phyloP scores from a whole-genome alignment of 805 yeast species.

The Sugiyamaella qingdaonensis region DNA sequence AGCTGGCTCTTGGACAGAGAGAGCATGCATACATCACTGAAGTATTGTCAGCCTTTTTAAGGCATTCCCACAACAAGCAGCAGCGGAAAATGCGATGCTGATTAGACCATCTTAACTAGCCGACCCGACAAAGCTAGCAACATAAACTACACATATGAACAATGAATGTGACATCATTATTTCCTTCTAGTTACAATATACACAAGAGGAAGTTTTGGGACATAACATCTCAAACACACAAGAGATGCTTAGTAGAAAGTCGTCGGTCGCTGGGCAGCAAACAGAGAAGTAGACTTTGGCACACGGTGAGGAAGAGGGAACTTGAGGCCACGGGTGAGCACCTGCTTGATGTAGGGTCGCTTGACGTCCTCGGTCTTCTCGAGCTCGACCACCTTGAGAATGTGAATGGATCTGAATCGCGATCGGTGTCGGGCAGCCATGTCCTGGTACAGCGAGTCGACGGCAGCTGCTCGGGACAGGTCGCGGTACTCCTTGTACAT shows the following conservation, averaged over 20 bases:
- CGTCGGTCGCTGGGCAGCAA: conserved; percentile 89
- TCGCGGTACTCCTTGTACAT: conserved; percentile 99
- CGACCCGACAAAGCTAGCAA: too few relatives aligned
- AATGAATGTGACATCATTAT: conserved; percentile 4
- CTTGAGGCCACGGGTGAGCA: conserved; percentile 88
- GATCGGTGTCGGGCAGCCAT: conserved; percentile 99
- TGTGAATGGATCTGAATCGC: conserved; percentile 99
- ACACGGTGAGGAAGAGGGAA: conserved; percentile 99
- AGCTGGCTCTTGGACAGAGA: too few relatives aligned
- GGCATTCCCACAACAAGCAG: too few relatives aligned
- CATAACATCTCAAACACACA: conserved; percentile 2
- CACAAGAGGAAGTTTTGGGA: conserved; percentile 3
- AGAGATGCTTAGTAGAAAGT: conserved; percentile 78
- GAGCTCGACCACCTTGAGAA: conserved; percentile 98
- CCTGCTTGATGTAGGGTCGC: conserved; percentile 99
- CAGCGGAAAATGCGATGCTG: too few relatives aligned
- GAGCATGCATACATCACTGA: too few relatives aligned
- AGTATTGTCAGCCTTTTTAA: too few relatives aligned
- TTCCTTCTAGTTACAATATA: conserved; percentile 3
- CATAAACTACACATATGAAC: neutral
- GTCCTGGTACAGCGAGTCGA: conserved; percentile 97
- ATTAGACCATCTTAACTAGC: too few relatives aligned
- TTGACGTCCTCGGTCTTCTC: conserved; percentile 96
- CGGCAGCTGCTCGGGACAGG: conserved; percentile 98
- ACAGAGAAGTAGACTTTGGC: conserved; percentile 82